phyloP scores from a whole-genome alignment of 805 yeast species.

The Nakazawaea sp. region DNA sequence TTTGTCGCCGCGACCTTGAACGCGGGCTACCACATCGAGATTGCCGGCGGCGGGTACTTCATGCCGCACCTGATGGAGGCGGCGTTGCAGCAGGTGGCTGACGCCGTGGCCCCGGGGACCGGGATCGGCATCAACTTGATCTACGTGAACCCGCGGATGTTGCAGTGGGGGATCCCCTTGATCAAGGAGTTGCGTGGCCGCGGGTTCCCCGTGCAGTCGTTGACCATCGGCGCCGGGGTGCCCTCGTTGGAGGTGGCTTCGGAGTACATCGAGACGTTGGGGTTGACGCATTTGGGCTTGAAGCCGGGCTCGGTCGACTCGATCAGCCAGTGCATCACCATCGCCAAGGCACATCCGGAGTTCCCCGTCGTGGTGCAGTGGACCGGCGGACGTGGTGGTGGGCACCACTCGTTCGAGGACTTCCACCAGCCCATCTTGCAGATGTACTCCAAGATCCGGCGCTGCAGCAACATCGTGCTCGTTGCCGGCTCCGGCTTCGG shows the following conservation, averaged over 20 bases:
- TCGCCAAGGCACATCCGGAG: conserved; percentile 91
- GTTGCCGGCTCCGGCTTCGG: conserved; percentile 99
- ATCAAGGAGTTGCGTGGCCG: conserved; percentile 79
- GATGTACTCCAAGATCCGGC: conserved; percentile 93
- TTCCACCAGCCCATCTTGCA: conserved; percentile 96
- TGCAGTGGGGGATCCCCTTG: conserved; percentile 98
- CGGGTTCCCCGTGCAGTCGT: conserved; percentile 93
- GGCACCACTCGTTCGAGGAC: conserved; percentile 98
- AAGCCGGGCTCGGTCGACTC: conserved; percentile 98
- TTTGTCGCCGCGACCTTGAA: conserved; percentile 91
- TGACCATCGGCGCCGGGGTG: conserved; percentile 99
- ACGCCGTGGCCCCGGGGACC: conserved; percentile 69
- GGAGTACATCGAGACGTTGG: conserved; percentile 89
- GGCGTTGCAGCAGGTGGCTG: conserved; percentile 72
- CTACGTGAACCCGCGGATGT: conserved; percentile 94
- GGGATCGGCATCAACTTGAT: conserved; percentile 90
- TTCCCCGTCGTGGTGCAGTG: conserved; percentile 98
- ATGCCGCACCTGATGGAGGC: conserved; percentile 58
- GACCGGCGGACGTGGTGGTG: conserved; percentile 99
- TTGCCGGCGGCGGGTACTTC: conserved; percentile 99
- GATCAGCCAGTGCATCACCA: conserved; percentile 75
- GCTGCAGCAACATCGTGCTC: conserved; percentile 79
- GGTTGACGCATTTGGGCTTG: conserved; percentile 88
- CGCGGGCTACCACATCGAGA: conserved; percentile 95
- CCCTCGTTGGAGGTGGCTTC: conserved; percentile 96